phyloP scores from a whole-genome alignment of 805 yeast genomes.

The Pichia pseudocactophila region DNA sequence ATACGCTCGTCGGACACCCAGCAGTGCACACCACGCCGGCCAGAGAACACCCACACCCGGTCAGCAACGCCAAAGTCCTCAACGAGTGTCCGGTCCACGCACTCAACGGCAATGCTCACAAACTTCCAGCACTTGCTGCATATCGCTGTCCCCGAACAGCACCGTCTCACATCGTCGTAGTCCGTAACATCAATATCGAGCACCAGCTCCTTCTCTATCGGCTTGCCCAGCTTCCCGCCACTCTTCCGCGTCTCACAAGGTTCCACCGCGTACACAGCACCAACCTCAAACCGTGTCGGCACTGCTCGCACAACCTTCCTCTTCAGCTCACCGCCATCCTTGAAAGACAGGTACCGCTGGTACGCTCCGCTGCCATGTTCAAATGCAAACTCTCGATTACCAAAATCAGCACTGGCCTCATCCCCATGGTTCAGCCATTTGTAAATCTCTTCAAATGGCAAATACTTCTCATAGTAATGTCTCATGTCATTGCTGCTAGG shows the following conservation, averaged over 20 bases:
- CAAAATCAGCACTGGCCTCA: slow-evolving; percentile 63
- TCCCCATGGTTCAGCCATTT: slow-evolving; percentile 87
- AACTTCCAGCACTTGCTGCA: slow-evolving; percentile 92
- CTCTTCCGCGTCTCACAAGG: slow-evolving; percentile 58
- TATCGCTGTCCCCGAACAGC: slow-evolving; percentile 79
- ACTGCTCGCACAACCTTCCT: slow-evolving; percentile 60
- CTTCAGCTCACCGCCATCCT: slow-evolving; percentile 61
- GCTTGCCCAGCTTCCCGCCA: slow-evolving; percentile 70
- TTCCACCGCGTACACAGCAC: slow-evolving; percentile 80
- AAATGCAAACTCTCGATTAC: slow-evolving; percentile 89
- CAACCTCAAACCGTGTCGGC: slow-evolving; percentile 91
- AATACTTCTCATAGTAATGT: slow-evolving; percentile 56
- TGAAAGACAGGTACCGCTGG: slow-evolving; percentile 78
- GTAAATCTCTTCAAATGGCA: slow-evolving; percentile 74
- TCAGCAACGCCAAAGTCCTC: slow-evolving; percentile 88
- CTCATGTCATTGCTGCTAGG: slow-evolving; percentile 42
- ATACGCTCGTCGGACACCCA: slow-evolving; percentile 92
- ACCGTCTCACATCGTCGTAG: slow-evolving; percentile 87
- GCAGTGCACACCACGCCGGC: slow-evolving; percentile 98
- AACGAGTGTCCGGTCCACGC: slow-evolving; percentile 59
- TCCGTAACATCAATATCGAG: slow-evolving; percentile 98
- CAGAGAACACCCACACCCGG: slow-evolving; percentile 92
- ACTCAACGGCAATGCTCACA: slow-evolving; percentile 72
- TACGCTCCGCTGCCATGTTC: slow-evolving; percentile 83
- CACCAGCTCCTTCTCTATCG: slow-evolving; percentile 78